Evolutionary conservation across 345 rosid species (phyloP).

Genomic region (Linum tenue): DNA sequence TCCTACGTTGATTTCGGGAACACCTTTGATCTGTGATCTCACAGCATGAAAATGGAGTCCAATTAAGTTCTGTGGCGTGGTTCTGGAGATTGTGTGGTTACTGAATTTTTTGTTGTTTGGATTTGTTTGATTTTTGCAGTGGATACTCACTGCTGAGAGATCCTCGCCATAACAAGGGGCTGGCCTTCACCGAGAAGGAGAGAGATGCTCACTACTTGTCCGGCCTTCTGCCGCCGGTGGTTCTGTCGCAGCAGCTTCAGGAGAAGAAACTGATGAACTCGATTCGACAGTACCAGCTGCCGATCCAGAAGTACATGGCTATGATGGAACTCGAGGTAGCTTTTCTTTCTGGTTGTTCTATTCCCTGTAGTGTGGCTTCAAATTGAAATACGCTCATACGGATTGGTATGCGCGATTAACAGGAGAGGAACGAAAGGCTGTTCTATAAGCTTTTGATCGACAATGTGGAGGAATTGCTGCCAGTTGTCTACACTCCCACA

Average conservation of each 20-base stretch:
- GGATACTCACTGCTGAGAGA: constrained; percentile 1
- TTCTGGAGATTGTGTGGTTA: background rate
- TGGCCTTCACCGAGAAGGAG: constrained; percentile 4
- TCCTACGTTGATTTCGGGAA: too few species aligned
- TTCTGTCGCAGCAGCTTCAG: constrained; percentile 2
- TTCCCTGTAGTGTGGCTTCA: background rate
- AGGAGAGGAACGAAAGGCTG: constrained; percentile 4
- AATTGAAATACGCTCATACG: background rate
- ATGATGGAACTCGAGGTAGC: background rate
- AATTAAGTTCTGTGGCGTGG: background rate
- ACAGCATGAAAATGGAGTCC: background rate
- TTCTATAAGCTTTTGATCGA: constrained; percentile 1
- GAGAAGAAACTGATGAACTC: constrained; percentile 1
- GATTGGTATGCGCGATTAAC: background rate
- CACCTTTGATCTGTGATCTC: too few species aligned
- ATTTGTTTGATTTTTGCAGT: background rate
- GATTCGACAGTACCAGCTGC: background rate
- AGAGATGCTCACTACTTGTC: constrained; percentile 1
- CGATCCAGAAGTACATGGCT: constrained; percentile 4
- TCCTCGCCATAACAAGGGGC: constrained; percentile 6
- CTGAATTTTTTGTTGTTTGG: background rate
- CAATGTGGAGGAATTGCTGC: constrained; percentile 5
- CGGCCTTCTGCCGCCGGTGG: background rate
- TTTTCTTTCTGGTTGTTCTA: background rate
- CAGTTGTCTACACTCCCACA: constrained; percentile 3